Evolutionary conservation across 306 rosid species (phyloP).

Genomic region (Vigna angularis): DNA sequence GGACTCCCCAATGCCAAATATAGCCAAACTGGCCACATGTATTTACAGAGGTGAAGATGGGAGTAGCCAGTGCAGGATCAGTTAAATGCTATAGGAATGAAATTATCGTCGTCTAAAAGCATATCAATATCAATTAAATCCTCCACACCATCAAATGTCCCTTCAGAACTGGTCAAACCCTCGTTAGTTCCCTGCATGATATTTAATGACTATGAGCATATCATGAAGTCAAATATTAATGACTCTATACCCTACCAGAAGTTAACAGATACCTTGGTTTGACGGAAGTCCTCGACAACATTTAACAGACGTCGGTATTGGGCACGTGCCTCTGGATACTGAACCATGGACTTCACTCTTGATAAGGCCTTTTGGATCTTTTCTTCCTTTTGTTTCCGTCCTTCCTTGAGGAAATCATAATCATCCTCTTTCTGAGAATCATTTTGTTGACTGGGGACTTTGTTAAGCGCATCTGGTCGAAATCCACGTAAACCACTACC

Average conservation of each 20-base stretch:
- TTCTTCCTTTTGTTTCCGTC: constrained; percentile 86
- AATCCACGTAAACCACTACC: constrained; percentile 91
- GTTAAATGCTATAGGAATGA: constrained; percentile 75
- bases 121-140: constrained; percentile 74
- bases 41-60: constrained; percentile 47
- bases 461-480: constrained; percentile 58
- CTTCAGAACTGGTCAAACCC: constrained; percentile 61
- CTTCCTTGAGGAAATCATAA: constrained; percentile 85
- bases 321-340: constrained; percentile 92
- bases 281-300: constrained; percentile 78
- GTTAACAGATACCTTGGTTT: constrained; percentile 65
- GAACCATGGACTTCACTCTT: constrained; percentile 96
- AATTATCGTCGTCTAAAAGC: constrained; percentile 75
- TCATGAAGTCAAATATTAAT: constrained; percentile 10
- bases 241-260: background rate
- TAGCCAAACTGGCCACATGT: constrained; percentile 49
- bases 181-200: constrained; percentile 52
- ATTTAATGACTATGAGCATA: constrained; percentile 36
- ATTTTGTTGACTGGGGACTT: constrained; percentile 50
- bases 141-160: constrained; percentile 65
- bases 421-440: constrained; percentile 67
- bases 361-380: constrained; percentile 86
- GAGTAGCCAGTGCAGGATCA: constrained; percentile 48
- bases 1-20: constrained; percentile 50
- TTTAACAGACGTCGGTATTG: constrained; percentile 88